Base-by-base conservation (phyloP, 139 green algal species). In the Chlamydomonas eustigma region DNA sequence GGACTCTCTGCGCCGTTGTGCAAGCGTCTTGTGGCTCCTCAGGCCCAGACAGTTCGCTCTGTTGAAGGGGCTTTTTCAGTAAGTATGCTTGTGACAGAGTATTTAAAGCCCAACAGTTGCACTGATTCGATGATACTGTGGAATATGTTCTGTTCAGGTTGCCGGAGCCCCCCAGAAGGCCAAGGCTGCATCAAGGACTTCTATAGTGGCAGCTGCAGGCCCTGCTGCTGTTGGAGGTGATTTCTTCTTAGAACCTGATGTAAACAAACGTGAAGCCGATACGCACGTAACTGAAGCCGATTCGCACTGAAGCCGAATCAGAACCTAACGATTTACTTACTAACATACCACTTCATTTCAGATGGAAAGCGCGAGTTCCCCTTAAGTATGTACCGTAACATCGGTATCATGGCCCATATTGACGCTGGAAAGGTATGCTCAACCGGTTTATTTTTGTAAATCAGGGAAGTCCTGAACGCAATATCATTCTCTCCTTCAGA, bases 381-480 rank as follows among this genome's bases (percentile, higher is more conserved):
- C 2, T 87, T 99, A 39, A 79, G 95, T 25, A 93, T 88, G 71
- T 99, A 99, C 90, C 88, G 96, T 64, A 99, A 99, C 87, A 99
- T 99, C 75, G 96, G 96, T 86, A 99, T 99, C 86, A 98, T 98
- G 92, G 96, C 95, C 6, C 93, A 98, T 84, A 98, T 98, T 75
- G 93, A 97, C 70, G 93, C 93, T 51, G 93, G 93, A 77, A 97
- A 97, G 86, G 89, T 92, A 51, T 37, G 65, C 34, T n/a, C n/a
- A n/a, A n/a, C n/a, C n/a, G n/a, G n/a, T n/a, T n/a, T n/a, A n/a
- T n/a, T n/a, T n/a, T n/a, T n/a, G n/a, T n/a, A n/a, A n/a, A n/a
- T n/a, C n/a, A n/a, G n/a, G n/a, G n/a, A n/a, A n/a, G n/a, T n/a
- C n/a, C n/a, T n/a, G n/a, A n/a, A n/a, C n/a, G n/a, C n/a, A n/a